Percentiles rank a stretch among this genome's conserved stretches.
These are phyloP conservation scores for Calonectria pteridis DNA, from an alignment of 2,329 filamentous ascomycete genomes.

Conservation along the genomic window DNA sequence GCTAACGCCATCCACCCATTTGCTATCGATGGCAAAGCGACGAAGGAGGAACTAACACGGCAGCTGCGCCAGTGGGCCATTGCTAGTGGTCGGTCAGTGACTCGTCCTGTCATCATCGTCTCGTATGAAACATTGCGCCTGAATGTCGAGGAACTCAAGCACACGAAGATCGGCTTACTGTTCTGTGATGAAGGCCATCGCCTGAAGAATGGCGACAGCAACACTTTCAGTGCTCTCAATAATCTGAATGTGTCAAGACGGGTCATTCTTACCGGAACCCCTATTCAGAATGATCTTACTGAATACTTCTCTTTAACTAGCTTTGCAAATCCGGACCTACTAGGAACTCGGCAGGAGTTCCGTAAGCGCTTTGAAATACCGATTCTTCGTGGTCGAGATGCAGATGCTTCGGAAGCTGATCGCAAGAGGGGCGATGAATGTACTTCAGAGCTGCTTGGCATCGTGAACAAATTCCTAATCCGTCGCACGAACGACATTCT, in stretches of 20 bases:
- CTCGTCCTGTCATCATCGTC: constrained; percentile 94
- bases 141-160: constrained; percentile 89
- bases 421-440: constrained; percentile 86
- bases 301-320: constrained; percentile 97
- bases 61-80: constrained; percentile 97
- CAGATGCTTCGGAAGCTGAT: constrained; percentile 86
- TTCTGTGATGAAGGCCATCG: constrained; percentile 97
- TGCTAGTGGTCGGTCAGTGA: constrained; percentile 87
- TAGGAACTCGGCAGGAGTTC: constrained; percentile 91
- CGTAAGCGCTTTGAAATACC: constrained; percentile 94
- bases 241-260: constrained; percentile 89
- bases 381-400: constrained; percentile 91
- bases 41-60: constrained; percentile 90
- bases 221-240: constrained; percentile 93
- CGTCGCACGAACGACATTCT: constrained; percentile 97
- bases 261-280: constrained; percentile 95
- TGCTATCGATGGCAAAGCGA: constrained; percentile 95
- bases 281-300: constrained; percentile 98
- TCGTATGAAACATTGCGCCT: constrained; percentile 96
- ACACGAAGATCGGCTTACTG: constrained; percentile 91
- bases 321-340: constrained; percentile 93
- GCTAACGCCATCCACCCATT: constrained; percentile 92
- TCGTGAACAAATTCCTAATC: constrained; percentile 99
- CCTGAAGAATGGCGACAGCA: constrained; percentile 95
- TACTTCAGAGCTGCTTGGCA: constrained; percentile 80